These are phyloP conservation scores for Fusarium sp. DNA, from an alignment of 2,329 filamentous ascomycete species.

Conservation along the genomic window DNA sequence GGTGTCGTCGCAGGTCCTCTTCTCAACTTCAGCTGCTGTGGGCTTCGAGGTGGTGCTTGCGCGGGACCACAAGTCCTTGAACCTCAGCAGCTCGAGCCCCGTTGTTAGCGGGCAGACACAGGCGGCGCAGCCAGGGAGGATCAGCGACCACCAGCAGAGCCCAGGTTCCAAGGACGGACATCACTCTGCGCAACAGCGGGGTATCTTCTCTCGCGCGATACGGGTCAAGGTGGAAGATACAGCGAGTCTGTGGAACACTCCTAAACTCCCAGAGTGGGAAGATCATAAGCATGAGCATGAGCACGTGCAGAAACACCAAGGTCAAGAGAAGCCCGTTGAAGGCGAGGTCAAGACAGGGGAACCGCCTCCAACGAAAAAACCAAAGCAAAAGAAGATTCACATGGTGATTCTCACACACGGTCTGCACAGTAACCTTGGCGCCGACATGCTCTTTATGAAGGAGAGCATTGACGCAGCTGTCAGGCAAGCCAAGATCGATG, in stretches of 20 bases:
- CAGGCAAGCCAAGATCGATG: slow-evolving; percentile 74
- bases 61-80: slow-evolving; percentile 83
- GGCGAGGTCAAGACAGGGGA: slow-evolving; percentile 47
- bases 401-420: slow-evolving; percentile 93
- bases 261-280: slow-evolving; percentile 74
- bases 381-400: slow-evolving; percentile 80
- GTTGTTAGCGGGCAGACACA: slow-evolving; percentile 55
- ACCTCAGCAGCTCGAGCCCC: slow-evolving; percentile 62
- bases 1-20: slow-evolving; percentile 90
- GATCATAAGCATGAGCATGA: slow-evolving; percentile 48
- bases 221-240: slow-evolving; percentile 86
- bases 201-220: slow-evolving; percentile 85
- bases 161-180: slow-evolving; percentile 63
- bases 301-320: slow-evolving; percentile 33
- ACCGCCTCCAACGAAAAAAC: slow-evolving; percentile 37
- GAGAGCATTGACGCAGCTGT: slow-evolving; percentile 92
- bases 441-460: slow-evolving; percentile 96
- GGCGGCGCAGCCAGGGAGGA: slow-evolving; percentile 70
- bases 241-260: slow-evolving; percentile 89
- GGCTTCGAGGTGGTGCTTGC: slow-evolving; percentile 87
- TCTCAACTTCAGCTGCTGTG: slow-evolving; percentile 86
- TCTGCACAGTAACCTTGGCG: slow-evolving; percentile 91
- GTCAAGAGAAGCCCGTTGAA: slow-evolving; percentile 47
- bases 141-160: slow-evolving; percentile 78
- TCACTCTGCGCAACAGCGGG: slow-evolving; percentile 70